phyloP scores from a whole-genome alignment of 2,329 filamentous ascomycete genomes.

The Pezicula rhizophila region DNA sequence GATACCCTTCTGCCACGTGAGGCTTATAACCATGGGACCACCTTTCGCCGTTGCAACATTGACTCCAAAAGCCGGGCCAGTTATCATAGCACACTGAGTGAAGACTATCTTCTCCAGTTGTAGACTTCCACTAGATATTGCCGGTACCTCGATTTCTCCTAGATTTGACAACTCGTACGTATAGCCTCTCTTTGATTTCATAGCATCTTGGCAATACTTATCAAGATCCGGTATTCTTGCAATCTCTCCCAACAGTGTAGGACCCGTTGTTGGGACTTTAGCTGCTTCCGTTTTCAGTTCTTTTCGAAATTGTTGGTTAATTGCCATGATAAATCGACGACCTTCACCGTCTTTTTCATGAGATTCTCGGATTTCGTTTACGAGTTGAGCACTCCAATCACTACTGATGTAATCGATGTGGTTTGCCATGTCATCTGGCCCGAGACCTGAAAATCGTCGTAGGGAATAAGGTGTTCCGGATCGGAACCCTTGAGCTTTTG shows the following conservation, averaged over 20 bases:
- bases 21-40: slow-evolving; percentile 12
- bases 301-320: slow-evolving; percentile 5
- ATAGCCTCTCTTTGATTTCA: slow-evolving; percentile 3
- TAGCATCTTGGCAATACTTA: not conserved
- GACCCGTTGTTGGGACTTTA: not conserved
- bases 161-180: slow-evolving; percentile 22
- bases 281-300: slow-evolving; percentile 9
- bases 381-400: slow-evolving; percentile 1
- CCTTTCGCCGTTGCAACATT: slow-evolving; percentile 9
- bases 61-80: slow-evolving; percentile 12
- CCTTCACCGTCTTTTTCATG: slow-evolving; percentile 3
- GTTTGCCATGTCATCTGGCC: slow-evolving; percentile 16
- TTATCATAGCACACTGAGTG: slow-evolving; percentile 15
- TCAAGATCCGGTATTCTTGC: slow-evolving; percentile 4
- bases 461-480: slow-evolving; percentile 16
- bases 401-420: slow-evolving; percentile 12
- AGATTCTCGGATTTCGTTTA: slow-evolving; percentile 1
- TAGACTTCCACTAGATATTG: not conserved
- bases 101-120: slow-evolving; percentile 14
- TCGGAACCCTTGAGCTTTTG: slow-evolving; percentile 1
- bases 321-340: slow-evolving; percentile 2
- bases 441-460: slow-evolving; percentile 9
- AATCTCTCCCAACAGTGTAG: not conserved
- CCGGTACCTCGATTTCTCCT: slow-evolving; percentile 10
- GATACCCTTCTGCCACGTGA: slow-evolving; percentile 17